phyloP scores from a whole-genome alignment of 768 basidiomycete species.

The Suillus paluster region DNA sequence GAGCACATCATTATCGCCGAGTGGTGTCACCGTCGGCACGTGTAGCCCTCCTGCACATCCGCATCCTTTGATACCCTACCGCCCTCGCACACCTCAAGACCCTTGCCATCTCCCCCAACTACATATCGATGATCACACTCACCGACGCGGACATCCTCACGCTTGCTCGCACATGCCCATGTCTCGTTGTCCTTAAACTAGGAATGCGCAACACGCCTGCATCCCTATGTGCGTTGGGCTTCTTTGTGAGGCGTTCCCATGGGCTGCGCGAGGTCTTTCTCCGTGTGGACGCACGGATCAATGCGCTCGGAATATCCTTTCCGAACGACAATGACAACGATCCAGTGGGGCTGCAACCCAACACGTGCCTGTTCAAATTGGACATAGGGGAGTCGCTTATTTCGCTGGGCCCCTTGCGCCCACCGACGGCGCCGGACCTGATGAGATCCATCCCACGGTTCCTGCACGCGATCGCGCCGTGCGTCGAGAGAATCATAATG shows the following conservation, averaged over 20 bases:
- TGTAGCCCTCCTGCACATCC: too few relatives aligned
- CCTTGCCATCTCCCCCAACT: neutral
- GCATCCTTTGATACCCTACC: too few relatives aligned
- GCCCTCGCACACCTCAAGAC: neutral
- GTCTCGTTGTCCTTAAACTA: neutral
- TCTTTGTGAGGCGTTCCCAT: neutral
- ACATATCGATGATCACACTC: neutral
- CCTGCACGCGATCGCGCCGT: neutral
- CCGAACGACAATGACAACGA: neutral
- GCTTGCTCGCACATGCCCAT: neutral
- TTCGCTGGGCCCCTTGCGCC: neutral
- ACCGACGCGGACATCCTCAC: neutral
- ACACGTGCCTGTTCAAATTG: neutral
- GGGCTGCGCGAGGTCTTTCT: neutral
- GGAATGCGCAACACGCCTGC: neutral
- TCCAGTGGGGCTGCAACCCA: neutral
- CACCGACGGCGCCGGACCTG: neutral
- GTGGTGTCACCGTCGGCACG: too few relatives aligned
- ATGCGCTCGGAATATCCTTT: neutral
- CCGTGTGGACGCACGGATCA: neutral
- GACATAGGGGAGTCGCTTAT: neutral
- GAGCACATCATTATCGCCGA: too few relatives aligned
- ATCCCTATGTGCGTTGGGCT: neutral
- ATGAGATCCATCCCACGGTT: neutral
- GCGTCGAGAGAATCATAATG: neutral